Evolutionary conservation across 2,329 filamentous ascomycete species (phyloP).

Genomic region (Macrophomina pseudophaseolina): DNA sequence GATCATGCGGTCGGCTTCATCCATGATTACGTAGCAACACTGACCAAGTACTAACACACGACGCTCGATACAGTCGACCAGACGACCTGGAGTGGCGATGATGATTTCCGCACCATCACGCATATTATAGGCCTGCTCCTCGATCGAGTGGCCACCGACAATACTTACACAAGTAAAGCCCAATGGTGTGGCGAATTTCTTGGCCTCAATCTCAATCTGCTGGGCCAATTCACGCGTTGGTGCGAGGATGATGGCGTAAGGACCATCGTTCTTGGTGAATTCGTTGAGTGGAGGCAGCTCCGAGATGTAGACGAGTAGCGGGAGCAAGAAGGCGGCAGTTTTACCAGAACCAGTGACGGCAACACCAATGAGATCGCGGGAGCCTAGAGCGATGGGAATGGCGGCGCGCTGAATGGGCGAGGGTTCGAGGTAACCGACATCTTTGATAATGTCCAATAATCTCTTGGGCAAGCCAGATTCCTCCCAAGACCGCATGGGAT

Average conservation of each 20-base stretch:
- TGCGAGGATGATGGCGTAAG: constrained; percentile 95
- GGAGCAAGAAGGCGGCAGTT: constrained; percentile 92
- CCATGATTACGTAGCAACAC: constrained; percentile 99
- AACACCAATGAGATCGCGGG: constrained; percentile 95
- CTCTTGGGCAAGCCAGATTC: constrained; percentile 81
- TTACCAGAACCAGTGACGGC: constrained; percentile 98
- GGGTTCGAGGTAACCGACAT: constrained; percentile 90
- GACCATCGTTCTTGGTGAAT: constrained; percentile 87
- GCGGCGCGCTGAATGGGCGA: constrained; percentile 91
- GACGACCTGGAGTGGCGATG: constrained; percentile 95
- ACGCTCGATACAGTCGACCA: constrained; percentile 95
- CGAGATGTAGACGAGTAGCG: constrained; percentile 91
- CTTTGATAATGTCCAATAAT: constrained; percentile 79
- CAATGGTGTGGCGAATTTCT: constrained; percentile 86
- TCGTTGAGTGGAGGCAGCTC: constrained; percentile 85
- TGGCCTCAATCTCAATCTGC: constrained; percentile 93
- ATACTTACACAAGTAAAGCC: constrained; percentile 96
- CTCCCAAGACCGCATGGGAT: constrained; percentile 93
- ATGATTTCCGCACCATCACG: constrained; percentile 95
- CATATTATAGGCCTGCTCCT: constrained; percentile 89
- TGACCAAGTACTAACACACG: constrained; percentile 90
- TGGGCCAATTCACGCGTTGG: constrained; percentile 97
- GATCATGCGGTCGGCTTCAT: constrained; percentile 99
- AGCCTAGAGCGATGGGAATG: constrained; percentile 92
- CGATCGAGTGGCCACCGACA: constrained; percentile 94